These are phyloP conservation scores for Groenewaldozyma sp. DNA, from an alignment of 1,139 yeast species.

Conservation along the genomic window DNA sequence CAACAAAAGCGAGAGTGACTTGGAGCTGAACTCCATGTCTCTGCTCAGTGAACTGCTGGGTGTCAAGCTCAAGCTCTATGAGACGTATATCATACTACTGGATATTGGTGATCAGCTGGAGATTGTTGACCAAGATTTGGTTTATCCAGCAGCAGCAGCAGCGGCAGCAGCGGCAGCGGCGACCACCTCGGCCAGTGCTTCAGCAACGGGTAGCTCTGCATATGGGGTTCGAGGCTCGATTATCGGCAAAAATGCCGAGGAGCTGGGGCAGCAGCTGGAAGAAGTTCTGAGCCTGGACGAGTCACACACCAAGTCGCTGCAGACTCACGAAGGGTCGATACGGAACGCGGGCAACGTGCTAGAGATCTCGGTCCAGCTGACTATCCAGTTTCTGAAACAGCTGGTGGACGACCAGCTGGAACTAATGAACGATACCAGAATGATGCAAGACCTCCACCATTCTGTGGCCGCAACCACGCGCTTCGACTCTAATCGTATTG, in stretches of 20 bases:
- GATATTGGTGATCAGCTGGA: neutral
- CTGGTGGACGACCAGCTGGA: conserved; percentile 5
- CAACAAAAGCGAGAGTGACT: conserved; percentile 8
- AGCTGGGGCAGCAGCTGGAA: neutral
- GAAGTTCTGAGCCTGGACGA: neutral
- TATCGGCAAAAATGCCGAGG: neutral
- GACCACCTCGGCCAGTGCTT: no score
- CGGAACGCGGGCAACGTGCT: neutral
- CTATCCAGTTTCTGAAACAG: conserved; percentile 5
- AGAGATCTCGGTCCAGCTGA: conserved; percentile 3
- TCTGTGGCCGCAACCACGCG: neutral
- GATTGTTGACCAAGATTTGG: neutral
- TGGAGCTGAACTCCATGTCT: conserved; percentile 43
- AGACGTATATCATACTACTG: conserved; percentile 45
- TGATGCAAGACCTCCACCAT: neutral
- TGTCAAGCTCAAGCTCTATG: conserved; percentile 65
- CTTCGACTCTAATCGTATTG: neutral
- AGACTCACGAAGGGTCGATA: neutral
- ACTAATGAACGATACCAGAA: conserved; percentile 2
- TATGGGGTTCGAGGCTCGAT: no score
- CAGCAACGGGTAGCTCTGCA: no score
- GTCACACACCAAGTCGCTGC: neutral
- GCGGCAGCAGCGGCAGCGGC: no score
- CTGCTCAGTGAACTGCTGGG: conserved; percentile 66
- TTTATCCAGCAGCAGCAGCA: neutral